Conservation (phyloP, 2,329 filamentous ascomycete genomes). For the Scedosporium boydii region DNA sequence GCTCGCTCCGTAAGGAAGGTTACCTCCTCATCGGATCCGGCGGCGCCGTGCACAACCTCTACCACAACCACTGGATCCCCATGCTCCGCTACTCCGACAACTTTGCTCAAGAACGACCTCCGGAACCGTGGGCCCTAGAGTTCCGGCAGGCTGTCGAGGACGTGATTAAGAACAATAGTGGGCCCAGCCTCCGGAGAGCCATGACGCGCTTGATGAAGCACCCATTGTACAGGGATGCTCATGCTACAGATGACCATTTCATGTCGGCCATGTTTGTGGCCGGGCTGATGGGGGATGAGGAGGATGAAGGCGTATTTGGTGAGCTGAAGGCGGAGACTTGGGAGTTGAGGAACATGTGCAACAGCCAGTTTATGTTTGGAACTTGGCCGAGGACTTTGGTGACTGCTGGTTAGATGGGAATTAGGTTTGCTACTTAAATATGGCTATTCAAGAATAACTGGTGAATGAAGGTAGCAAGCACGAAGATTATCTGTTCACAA, state of each 20-base stretch:
- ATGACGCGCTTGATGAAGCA: constrained; percentile 60
- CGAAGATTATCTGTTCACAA: no score
- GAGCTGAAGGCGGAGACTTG: constrained; percentile 50
- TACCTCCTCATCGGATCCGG: constrained; percentile 47
- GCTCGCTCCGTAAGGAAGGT: constrained; percentile 40
- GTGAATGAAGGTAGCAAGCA: no score
- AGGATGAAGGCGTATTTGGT: constrained; percentile 26
- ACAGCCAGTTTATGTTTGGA: constrained; percentile 49
- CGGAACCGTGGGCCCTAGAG: constrained; percentile 44
- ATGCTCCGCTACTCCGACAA: constrained; percentile 46
- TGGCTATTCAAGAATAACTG: no score
- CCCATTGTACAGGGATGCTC: constrained; percentile 54
- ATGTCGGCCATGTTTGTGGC: constrained; percentile 57
- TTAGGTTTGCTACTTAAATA: no score
- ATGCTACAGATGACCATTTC: constrained; percentile 62
- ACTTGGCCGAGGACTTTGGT: constrained; percentile 3
- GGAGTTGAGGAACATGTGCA: constrained; percentile 58
- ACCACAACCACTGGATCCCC: constrained; percentile 54
- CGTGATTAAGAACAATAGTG: constrained; percentile 33
- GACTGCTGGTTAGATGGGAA: background rate
- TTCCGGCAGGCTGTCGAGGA: constrained; percentile 58
- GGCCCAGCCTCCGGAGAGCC: constrained; percentile 42
- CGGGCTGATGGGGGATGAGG: constrained; percentile 39
- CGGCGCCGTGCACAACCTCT: constrained; percentile 62
- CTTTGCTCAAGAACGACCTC: constrained; percentile 39